Conservation (phyloP, 1,139 yeast species). For the Groenewaldozyma sp. region DNA sequence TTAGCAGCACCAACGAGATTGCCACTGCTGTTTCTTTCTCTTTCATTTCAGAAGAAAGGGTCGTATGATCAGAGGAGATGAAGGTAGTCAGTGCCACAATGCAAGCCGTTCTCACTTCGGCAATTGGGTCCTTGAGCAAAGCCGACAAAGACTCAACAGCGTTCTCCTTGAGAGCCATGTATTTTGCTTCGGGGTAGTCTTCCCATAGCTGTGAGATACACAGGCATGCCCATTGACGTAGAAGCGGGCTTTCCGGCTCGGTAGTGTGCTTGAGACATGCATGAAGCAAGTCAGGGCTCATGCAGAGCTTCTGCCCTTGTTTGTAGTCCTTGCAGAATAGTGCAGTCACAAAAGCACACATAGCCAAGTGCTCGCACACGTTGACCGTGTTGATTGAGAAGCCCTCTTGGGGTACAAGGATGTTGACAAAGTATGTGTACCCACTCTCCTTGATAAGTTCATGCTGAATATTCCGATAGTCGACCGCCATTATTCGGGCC, state of each 20-base stretch:
- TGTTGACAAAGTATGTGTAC: constrained; percentile 74
- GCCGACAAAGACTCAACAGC: constrained; percentile 47
- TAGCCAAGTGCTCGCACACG: constrained; percentile 74
- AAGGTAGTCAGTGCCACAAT: constrained; percentile 66
- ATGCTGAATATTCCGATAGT: constrained; percentile 79
- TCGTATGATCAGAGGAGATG: constrained; percentile 32
- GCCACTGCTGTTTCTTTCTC: constrained; percentile 38
- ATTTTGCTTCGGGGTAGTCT: constrained; percentile 65
- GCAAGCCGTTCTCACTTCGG: constrained; percentile 87
- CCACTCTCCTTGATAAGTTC: constrained; percentile 90
- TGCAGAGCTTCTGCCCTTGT: constrained; percentile 72
- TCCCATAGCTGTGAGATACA: constrained; percentile 72
- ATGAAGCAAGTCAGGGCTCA: constrained; percentile 60
- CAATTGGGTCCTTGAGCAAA: constrained; percentile 77
- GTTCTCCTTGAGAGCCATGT: constrained; percentile 61
- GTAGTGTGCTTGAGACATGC: constrained; percentile 61
- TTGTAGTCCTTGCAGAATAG: constrained; percentile 73
- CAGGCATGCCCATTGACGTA: constrained; percentile 87
- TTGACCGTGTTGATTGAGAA: constrained; percentile 29
- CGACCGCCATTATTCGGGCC: constrained; percentile 97
- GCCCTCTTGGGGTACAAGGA: constrained; percentile 42
- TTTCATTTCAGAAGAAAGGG: constrained; percentile 25
- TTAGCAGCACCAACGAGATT: constrained; percentile 34
- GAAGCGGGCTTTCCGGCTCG: constrained; percentile 69
- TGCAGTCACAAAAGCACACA: constrained; percentile 86